Conservation (phyloP, 305 asterid genomes). For the Fraxinus albicans region DNA sequence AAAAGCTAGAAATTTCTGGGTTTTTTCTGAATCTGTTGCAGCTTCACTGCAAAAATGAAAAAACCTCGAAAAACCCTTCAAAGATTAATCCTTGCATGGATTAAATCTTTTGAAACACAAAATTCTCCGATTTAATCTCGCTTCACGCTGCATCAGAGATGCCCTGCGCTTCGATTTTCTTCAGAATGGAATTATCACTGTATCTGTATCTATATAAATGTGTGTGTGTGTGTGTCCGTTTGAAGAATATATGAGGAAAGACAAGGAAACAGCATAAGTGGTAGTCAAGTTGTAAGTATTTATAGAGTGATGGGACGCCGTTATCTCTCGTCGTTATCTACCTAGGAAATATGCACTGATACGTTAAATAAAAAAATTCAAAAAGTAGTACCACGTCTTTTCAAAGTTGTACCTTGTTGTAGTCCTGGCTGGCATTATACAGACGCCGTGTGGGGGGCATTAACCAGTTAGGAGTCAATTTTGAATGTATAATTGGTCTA, state of each 20-base stretch:
- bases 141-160: not conserved
- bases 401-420: constrained; percentile 34
- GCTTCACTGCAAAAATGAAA: not conserved
- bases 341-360: constrained; percentile 36
- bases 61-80: not conserved
- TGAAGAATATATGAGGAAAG: constrained; percentile 28
- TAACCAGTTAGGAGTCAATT: not conserved
- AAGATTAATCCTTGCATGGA: constrained; percentile 4
- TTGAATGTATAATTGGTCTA: not conserved
- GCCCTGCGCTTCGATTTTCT: constrained; percentile 6
- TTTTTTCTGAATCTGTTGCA: not conserved
- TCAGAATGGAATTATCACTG: constrained; percentile 7
- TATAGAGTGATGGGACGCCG: constrained; percentile 59
- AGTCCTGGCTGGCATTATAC: not conserved
- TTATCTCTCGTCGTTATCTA: constrained; percentile 53
- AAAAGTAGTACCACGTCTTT: not conserved
- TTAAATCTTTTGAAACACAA: not conserved
- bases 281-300: constrained; percentile 33
- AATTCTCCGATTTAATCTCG: not conserved
- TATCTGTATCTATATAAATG: not conserved
- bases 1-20: not conserved
- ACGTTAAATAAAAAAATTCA: not conserved
- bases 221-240: not conserved
- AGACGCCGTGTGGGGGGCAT: not conserved
- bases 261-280: constrained; percentile 24